Conservation (phyloP, 2,329 filamentous ascomycete species). For the Pseudogymnoascus sp. region DNA sequence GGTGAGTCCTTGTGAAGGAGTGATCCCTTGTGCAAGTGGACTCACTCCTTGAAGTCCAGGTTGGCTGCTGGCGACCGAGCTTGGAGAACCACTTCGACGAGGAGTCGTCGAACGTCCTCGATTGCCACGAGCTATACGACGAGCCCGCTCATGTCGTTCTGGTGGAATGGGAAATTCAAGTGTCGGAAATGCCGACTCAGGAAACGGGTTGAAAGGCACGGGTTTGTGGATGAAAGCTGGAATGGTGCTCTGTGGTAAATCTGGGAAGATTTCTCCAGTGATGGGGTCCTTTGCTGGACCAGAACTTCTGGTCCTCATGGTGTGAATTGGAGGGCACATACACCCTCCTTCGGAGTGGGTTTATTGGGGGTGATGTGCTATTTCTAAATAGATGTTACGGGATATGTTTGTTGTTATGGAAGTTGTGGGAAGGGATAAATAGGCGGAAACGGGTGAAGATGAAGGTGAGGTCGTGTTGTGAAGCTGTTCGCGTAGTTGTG, state of each 20-base stretch:
- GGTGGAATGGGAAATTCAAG: slow-evolving; percentile 1
- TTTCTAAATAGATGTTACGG: neutral
- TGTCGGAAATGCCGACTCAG: neutral
- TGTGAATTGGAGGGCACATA: neutral
- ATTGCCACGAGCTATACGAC: neutral
- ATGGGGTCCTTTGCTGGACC: slow-evolving; percentile 2
- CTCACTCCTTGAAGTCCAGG: neutral
- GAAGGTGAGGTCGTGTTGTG: neutral
- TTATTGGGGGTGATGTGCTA: neutral
- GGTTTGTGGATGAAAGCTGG: neutral
- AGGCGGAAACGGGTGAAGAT: neutral
- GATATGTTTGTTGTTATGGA: neutral
- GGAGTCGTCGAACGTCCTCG: neutral
- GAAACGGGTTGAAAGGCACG: neutral
- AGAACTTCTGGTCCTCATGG: slow-evolving; percentile 4
- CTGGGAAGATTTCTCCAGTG: neutral
- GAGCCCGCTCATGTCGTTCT: neutral
- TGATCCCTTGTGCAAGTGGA: neutral
- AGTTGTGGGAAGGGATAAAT: neutral
- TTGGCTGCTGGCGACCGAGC: neutral
- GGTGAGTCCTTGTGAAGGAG: neutral
- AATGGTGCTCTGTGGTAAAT: neutral
- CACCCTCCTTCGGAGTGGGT: neutral
- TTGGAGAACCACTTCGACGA: neutral
- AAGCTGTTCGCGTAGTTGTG: neutral